These are phyloP conservation scores for Lichtheimia ornata DNA, from an alignment of 371 early-diverging fungal species.

Conservation along the genomic window DNA sequence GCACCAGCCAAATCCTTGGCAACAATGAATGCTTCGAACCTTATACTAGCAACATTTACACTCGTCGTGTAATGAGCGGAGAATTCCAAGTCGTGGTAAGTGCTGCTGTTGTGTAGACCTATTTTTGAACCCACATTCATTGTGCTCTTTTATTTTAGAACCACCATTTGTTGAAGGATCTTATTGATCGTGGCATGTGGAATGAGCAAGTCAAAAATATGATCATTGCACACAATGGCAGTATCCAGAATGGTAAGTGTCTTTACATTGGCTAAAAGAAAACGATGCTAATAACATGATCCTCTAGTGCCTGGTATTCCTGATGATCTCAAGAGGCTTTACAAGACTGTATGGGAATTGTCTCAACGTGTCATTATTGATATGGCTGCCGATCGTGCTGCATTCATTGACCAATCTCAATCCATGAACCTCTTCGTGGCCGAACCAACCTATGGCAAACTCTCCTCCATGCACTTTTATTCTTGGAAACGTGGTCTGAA, in stretches of 20 bases:
- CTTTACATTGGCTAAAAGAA: not conserved
- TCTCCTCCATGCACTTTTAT: conserved; percentile 99
- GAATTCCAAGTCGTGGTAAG: conserved; percentile 95
- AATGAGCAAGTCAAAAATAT: conserved; percentile 94
- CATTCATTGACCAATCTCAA: conserved; percentile 98
- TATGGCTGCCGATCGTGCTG: conserved; percentile 90
- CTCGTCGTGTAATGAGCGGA: conserved; percentile 95
- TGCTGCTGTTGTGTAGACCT: not conserved
- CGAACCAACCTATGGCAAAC: conserved; percentile 89
- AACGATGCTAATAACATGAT: not conserved
- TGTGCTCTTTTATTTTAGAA: conserved; percentile 51
- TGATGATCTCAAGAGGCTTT: conserved; percentile 84
- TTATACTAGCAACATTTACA: conserved; percentile 95
- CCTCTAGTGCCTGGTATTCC: conserved; percentile 74
- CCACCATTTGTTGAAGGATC: conserved; percentile 91
- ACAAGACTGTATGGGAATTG: conserved; percentile 99
- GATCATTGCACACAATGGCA: conserved; percentile 95
- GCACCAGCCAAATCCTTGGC: conserved; percentile 97
- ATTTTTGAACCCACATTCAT: not conserved
- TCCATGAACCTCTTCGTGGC: conserved; percentile 96
- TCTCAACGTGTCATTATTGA: conserved; percentile 84
- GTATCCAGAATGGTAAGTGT: conserved; percentile 66
- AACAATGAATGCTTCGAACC: conserved; percentile 99
- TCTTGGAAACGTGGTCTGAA: conserved; percentile 98
- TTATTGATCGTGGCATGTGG: conserved; percentile 94